These are phyloP conservation scores for Tolypocladium ophioglossoides DNA, from an alignment of 2,329 filamentous ascomycete species.

Conservation along the genomic window DNA sequence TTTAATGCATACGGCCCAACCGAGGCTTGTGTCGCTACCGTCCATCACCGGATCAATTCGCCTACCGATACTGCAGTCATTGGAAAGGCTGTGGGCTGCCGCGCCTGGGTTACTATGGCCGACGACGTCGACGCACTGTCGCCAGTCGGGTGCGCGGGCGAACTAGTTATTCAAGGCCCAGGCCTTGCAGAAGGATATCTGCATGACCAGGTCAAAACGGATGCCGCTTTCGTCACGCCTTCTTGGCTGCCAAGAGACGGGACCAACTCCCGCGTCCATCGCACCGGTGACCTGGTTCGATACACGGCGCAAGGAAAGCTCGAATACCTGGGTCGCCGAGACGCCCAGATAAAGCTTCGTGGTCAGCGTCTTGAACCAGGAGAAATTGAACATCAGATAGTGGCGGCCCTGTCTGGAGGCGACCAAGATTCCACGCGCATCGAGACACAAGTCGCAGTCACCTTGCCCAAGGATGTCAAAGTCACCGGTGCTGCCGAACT, in stretches of 20 bases:
- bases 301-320: constrained; percentile 28
- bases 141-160: constrained; percentile 11
- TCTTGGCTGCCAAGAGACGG: constrained; percentile 11
- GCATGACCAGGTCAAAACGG: constrained; percentile 9
- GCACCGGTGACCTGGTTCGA: constrained; percentile 34
- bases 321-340: constrained; percentile 38
- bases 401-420: background rate
- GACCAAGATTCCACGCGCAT: background rate
- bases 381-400: constrained; percentile 9
- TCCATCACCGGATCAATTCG: background rate
- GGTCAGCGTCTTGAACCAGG: constrained; percentile 42
- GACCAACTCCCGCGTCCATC: constrained; percentile 19
- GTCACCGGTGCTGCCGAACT: background rate
- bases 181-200: constrained; percentile 13
- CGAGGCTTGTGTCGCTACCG: background rate
- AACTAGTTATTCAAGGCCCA: constrained; percentile 15
- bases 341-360: constrained; percentile 46
- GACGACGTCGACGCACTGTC: constrained; percentile 7
- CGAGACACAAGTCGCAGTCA: background rate
- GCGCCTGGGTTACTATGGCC: constrained; percentile 11
- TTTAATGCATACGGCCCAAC: constrained; percentile 1
- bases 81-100: background rate
- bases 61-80: background rate
- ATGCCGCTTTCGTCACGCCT: constrained; percentile 15
- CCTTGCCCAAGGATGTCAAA: background rate